Evolutionary conservation across 2,329 filamentous ascomycete genomes (phyloP), one percentile per base, ranked within the genome.

Genomic region (Cercospora sesami): DNA sequence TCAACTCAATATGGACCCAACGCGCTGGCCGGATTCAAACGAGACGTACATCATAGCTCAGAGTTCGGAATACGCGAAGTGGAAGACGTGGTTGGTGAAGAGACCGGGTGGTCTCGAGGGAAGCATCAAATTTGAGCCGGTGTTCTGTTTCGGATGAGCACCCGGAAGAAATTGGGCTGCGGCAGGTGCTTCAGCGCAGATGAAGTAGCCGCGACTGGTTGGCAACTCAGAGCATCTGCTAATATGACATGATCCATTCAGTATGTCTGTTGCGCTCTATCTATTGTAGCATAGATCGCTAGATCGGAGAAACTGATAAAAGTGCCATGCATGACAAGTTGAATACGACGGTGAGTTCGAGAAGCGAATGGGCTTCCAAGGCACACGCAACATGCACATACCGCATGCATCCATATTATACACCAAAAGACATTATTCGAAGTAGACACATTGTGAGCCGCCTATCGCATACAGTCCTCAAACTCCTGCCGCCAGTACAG

Each of bases 361-460:
- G 23, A 55, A 14, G 48, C 48, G 14, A 30, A 9, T 8, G 12
- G 26, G 48, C 48, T 16, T 23, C 23, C 6, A n/a, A n/a, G 26
- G 14, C 23, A 53, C 48, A 53, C 9, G 18, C 45, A 53, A 53
- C 16, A n/a, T 39, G 36, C 16, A 39, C 36, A 42, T 39, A 39
- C 14, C 16, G 14, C 33, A 39, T 59, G 26, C 30, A 36, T 28
- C 14, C 16, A 51, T 62, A 48, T 51, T 6, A 48, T 62, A 62
- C 39, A 62, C 36, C 60, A 51, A 31, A 58, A 59, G 28, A 59
- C 55, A 59, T 59, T 59, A 59, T 59, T 59, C 28, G 16, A 51
- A 59, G 55, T 59, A 36, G 55, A 59, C 28, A 59, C 16, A n/a
- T 23, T 33, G 28, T 33, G 28, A 21, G 18, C 10, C 28, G 31